Evolutionary conservation across 495 filamentous ascomycete species (phyloP), one percentile per base, ranked within the genome.

Genomic region (Aspergillus heteromorphus): DNA sequence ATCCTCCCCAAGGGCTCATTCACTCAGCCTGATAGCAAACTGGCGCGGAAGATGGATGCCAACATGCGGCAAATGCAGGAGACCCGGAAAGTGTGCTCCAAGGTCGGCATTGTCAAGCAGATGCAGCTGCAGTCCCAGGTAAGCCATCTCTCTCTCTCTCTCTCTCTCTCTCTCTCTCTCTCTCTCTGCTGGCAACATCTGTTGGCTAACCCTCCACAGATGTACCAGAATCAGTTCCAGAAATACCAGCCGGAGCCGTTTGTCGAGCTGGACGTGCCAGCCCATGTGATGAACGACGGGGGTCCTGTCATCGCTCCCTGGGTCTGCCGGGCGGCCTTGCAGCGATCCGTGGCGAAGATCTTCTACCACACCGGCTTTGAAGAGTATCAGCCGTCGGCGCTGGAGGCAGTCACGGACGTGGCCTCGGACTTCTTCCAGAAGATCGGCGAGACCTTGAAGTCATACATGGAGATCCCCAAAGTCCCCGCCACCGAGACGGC

Each of bases 91-190:
- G 80, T 99, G 10, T 95, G 89, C 65, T 91, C 91, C 2, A 97
- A 97, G 69, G 92, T 97, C 64, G 85, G 89, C 25, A 87, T 99
- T 54, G 91, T 99, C 66, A 99, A 97, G 77, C 93, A 99, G 74
- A 99, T 99, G 93, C 95, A 97, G 67, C 77, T 96, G 27, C 95
- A 99, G 64, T 87, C 91, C 42, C 93, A 96, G 82, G 91, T 92
- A 83, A 59, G 62, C 25, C 0, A 23, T 40, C 49, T 18, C 23
- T 21, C 17, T 20, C 2, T n/a, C 8, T n/a, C 17, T 41, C 6
- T 30, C 27, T 30, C 27, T 30, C 27, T 30, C 5, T 10, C 10
- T 8, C 30, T 1, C 9, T 34, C 30, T 8, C 14, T 8, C 30
- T 7, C 30, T n/a, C n/a, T n/a, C n/a, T n/a, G n/a, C n/a, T n/a